Conservation (phyloP, 306 rosid genomes). For the Castanea crenata region DNA sequence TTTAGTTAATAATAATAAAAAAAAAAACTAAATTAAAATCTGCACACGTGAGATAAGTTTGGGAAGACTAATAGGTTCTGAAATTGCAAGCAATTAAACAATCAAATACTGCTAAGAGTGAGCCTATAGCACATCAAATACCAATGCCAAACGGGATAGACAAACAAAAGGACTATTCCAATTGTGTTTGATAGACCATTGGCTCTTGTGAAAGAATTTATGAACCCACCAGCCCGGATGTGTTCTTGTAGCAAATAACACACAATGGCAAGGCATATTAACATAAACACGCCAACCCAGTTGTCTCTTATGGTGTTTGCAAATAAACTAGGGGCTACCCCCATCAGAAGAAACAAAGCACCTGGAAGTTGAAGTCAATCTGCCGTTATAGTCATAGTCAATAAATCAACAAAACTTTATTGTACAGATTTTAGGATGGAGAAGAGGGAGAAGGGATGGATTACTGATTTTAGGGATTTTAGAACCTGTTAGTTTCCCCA, state of each 20-base stretch:
- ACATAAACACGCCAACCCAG: conserved; percentile 43
- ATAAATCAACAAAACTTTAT: background rate
- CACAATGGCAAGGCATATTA: conserved; percentile 65
- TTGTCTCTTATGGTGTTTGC: conserved; percentile 43
- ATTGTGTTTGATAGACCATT: conserved; percentile 67
- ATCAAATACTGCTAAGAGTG: background rate
- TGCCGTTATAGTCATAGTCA: conserved; percentile 29
- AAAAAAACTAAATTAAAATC: too few species aligned
- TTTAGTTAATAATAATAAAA: conserved; percentile 8
- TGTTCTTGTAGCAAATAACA: conserved; percentile 90
- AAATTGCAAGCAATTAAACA: conserved; percentile 16
- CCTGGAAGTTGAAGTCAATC: conserved; percentile 87
- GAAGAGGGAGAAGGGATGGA: too few species aligned
- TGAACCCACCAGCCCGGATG: conserved; percentile 87
- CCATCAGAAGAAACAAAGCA: conserved; percentile 59
- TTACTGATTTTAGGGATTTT: too few species aligned
- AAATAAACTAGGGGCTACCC: conserved; percentile 66
- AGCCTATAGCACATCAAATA: conserved; percentile 34
- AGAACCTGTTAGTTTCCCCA: too few species aligned
- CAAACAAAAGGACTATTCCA: conserved; percentile 69
- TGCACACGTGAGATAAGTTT: too few species aligned
- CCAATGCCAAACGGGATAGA: conserved; percentile 71
- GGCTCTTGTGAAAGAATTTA: conserved; percentile 72
- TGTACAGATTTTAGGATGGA: too few species aligned
- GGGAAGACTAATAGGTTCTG: background rate